Evolutionary conservation across 2,329 filamentous ascomycete species (phyloP).

Genomic region (Cladophialophora psammophila): DNA sequence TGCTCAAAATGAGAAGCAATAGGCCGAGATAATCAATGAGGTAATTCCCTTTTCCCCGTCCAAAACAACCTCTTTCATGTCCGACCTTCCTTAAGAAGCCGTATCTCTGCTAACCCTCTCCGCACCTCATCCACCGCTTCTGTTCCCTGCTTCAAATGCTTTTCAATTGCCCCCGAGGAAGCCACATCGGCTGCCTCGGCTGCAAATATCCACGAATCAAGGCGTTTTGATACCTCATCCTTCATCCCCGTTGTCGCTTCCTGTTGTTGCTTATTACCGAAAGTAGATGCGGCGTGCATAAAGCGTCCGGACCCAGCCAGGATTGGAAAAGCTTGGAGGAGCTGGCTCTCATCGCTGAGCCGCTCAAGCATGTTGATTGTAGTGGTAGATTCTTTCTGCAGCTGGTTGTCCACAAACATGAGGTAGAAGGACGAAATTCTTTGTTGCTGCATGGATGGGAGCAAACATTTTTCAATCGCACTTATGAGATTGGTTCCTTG

Average conservation of each 20-base stretch:
- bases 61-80: background rate
- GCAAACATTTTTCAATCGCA: slow-evolving; percentile 25
- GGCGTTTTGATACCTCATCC: slow-evolving; percentile 28
- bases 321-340: slow-evolving; percentile 37
- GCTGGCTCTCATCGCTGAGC: slow-evolving; percentile 41
- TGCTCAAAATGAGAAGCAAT: slow-evolving; percentile 42
- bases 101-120: slow-evolving; percentile 26
- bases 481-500: slow-evolving; percentile 10
- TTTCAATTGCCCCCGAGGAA: slow-evolving; percentile 20
- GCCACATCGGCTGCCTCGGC: slow-evolving; percentile 33
- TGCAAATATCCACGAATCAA: slow-evolving; percentile 39
- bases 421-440: slow-evolving; percentile 20
- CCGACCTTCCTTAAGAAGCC: slow-evolving; percentile 17
- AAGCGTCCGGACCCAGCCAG: slow-evolving; percentile 28
- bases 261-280: slow-evolving; percentile 16
- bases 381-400: slow-evolving; percentile 18
- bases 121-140: slow-evolving; percentile 29
- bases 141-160: slow-evolving; percentile 27
- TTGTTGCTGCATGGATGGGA: slow-evolving; percentile 28
- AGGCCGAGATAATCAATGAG: background rate
- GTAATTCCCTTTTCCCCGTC: background rate
- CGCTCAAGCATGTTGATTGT: slow-evolving; percentile 33
- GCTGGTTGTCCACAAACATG: slow-evolving; percentile 24
- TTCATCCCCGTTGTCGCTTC: slow-evolving; percentile 1
- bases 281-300: slow-evolving; percentile 20